Evolutionary conservation across 1,284 basidiomycete species (phyloP), one percentile per base, ranked within the genome.

Genomic region (Hortiboletus rubellus): DNA sequence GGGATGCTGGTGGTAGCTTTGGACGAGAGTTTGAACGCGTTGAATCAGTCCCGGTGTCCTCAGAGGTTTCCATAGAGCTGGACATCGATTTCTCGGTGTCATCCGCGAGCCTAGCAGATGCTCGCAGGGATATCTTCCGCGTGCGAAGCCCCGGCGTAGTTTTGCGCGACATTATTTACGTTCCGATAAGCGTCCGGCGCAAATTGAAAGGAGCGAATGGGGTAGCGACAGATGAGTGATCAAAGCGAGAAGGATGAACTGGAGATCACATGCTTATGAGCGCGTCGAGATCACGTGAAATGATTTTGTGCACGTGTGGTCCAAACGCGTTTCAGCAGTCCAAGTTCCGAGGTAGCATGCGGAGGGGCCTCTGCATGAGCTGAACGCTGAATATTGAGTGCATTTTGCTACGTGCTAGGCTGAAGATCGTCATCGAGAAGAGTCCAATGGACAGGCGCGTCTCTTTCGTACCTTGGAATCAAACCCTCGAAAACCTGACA

Each of bases 201-300:
- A 48, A 59, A 51, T 17, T 44, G 33, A 58, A 72, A 70, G 42
- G 71, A 73, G 58, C 38, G 69, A 66, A 61, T 65, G 48, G 50
- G 49, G 48, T 67, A 58, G 54, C 38, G 49, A 44, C 31, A 47
- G 44, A 50, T 49, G 51, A 42, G 41, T n/a, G 63, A 60, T 46
- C 54, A 42, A 43, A 8, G n/a, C 4, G 42, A 49, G 22, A 22
- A 14, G 43, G 40, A 49, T 27, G 60, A 68, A 64, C 60, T 56
- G 47, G 34, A 5, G 11, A 5, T 45, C 60, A 58, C 68, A 68
- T 66, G 68, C 53, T 31, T 40, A 50, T 27, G 50, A 48, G 56
- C 71, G 69, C 55, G 71, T 68, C 34, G 2, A 12, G 46, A 50
- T 69, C 69, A 70, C 71, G 69, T 74, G 72, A 9, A 53, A 56